Evolutionary conservation across 768 basidiomycete genomes (phyloP).

Genomic region (Coprinopsis strossmayeri): DNA sequence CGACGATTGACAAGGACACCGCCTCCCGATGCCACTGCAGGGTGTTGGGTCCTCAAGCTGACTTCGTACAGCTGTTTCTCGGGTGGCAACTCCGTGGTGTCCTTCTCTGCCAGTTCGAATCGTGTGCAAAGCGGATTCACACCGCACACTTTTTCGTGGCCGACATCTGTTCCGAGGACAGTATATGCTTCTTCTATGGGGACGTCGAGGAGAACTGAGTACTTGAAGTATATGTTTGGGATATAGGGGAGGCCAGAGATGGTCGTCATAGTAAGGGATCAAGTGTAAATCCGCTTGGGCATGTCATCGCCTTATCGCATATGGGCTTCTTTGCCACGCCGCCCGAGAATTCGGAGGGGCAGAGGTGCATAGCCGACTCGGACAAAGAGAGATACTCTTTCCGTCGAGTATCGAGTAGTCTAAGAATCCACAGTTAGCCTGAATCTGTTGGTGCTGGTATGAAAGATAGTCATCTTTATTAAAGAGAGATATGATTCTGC

Average conservation of each 20-base stretch:
- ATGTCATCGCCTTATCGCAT: too few relatives aligned
- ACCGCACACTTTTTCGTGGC: constrained; percentile 26
- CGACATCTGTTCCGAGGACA: constrained; percentile 22
- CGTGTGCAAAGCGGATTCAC: constrained; percentile 23
- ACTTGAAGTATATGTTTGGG: constrained; percentile 24
- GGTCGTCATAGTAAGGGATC: constrained; percentile 4
- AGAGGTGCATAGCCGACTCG: too few relatives aligned
- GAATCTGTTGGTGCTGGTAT: too few relatives aligned
- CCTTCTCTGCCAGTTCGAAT: constrained; percentile 20
- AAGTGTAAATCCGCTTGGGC: too few relatives aligned
- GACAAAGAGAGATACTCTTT: too few relatives aligned
- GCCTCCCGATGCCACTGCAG: neutral
- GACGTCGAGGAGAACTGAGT: constrained; percentile 22
- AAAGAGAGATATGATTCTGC: too few relatives aligned
- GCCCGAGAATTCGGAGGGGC: too few relatives aligned
- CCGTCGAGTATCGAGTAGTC: too few relatives aligned
- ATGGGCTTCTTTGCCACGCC: too few relatives aligned
- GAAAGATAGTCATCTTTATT: too few relatives aligned
- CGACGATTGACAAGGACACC: constrained; percentile 18
- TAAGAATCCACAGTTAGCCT: too few relatives aligned
- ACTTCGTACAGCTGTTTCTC: constrained; percentile 12
- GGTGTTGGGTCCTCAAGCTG: constrained; percentile 9
- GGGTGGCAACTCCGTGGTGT: constrained; percentile 16
- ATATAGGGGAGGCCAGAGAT: constrained; percentile 1
- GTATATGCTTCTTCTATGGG: constrained; percentile 22